Evolutionary conservation across 352 stramenopile genomes (phyloP).

Genomic region (Aphanomyces invadans): DNA sequence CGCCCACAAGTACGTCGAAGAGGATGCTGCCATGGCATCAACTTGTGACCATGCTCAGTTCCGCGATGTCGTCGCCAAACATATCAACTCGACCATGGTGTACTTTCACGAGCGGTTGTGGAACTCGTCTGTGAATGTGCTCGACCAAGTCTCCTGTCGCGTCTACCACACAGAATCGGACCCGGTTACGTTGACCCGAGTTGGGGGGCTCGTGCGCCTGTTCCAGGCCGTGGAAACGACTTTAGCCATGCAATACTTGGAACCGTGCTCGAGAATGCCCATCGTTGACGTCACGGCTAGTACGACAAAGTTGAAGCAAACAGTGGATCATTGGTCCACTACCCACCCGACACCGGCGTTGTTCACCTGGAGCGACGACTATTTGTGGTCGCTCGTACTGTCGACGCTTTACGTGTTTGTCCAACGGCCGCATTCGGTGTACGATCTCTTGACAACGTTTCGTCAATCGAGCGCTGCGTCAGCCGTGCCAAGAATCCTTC

Average conservation of each 20-base stretch:
- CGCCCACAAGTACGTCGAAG: constrained; percentile 46
- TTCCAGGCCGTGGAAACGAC: constrained; percentile 23
- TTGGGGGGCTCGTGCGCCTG: constrained; percentile 5
- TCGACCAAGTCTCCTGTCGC: constrained; percentile 33
- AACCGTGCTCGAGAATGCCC: constrained; percentile 1
- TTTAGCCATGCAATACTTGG: constrained; percentile 16
- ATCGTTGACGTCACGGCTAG: constrained; percentile 18
- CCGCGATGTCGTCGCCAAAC: constrained; percentile 43
- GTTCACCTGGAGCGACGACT: constrained; percentile 25
- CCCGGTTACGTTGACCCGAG: neutral
- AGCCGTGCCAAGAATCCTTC: constrained; percentile 18
- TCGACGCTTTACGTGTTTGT: constrained; percentile 51
- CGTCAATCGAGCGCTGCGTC: constrained; percentile 25
- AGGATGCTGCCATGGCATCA: constrained; percentile 14
- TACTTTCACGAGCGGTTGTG: constrained; percentile 72
- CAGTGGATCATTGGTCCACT: constrained; percentile 1
- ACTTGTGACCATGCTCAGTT: constrained; percentile 42
- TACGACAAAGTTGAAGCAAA: constrained; percentile 13
- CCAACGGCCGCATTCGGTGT: constrained; percentile 23
- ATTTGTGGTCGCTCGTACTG: constrained; percentile 42
- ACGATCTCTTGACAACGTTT: constrained; percentile 17
- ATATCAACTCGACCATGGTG: constrained; percentile 59
- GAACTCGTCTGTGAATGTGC: constrained; percentile 68
- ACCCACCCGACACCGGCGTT: neutral
- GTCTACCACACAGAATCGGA: constrained; percentile 20